Evolutionary conservation across 768 basidiomycete species (phyloP), one percentile per base, ranked within the genome.

Genomic region (Candolleomyces eurysporus): DNA sequence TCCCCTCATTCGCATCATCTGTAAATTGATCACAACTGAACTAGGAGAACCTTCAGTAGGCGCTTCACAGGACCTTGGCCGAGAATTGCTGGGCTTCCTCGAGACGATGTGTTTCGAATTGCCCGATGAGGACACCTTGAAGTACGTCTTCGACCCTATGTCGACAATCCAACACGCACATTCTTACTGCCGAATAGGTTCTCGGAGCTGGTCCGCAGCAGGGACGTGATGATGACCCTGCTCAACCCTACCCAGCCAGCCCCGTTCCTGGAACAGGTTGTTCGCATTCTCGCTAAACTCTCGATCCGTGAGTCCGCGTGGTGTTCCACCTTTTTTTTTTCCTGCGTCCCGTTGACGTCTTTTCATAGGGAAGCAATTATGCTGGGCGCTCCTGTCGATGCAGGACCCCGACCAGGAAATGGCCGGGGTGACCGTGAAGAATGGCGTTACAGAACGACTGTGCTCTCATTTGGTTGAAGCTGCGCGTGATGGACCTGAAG

Each of bases 21-120:
- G 76, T 58, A 67, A 71, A 22, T 71, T 83, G 32, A 74, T 89
- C 57, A 67, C 71, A 30, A 65, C 75, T 22, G 73, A 82, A 46
- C 72, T 82, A 17, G 63, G 65, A 10, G 76, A 79, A 19, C 66
- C 72, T 26, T 73, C 69, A 45, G 66, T 68, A 17, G 61, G 63
- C 26, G 71, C 26, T 2, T 26, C 26, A 2, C 26, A 64, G 26
- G 63, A 71, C 89, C 5, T 80, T 76, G 26, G 68, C 64, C 43
- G 79, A 82, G 64, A 72, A 73, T 0, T 58, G 86, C 21, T 63
- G 2, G 73, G 73, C 7, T 73, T 91, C 14, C 71, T 89, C 14
- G 86, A 90, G 67, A 75, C 78, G 0, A 63, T 90, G 32, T 80
- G 79, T 58, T 84, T 81, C 76, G 76, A 76, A 59, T 68, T 76